These are phyloP conservation scores for Flaveria sonorensis DNA, from an alignment of 129 eudicot genomes.

Conservation along the genomic window DNA sequence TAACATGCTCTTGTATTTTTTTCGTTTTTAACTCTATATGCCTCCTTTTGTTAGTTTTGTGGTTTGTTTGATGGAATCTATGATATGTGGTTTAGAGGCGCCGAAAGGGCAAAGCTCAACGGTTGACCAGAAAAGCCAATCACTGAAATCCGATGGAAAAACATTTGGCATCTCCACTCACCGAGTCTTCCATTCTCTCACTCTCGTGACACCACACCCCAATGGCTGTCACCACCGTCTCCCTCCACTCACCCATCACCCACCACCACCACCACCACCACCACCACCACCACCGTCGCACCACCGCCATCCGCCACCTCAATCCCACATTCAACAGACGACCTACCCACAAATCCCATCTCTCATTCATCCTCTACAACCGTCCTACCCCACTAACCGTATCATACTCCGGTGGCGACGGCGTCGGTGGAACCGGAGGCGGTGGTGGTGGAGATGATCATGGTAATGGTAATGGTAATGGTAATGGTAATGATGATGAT, in stretches of 20 bases:
- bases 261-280: slow-evolving; percentile 32
- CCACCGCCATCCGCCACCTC: not conserved
- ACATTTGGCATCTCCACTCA: slow-evolving; percentile 1
- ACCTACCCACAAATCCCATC: slow-evolving; percentile 24
- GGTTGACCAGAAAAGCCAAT: slow-evolving; percentile 25
- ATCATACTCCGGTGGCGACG: slow-evolving; percentile 38
- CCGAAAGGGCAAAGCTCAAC: slow-evolving; percentile 20
- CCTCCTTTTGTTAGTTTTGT: not conserved
- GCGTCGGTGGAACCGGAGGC: slow-evolving; percentile 40
- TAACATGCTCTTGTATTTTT: no score
- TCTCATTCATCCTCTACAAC: slow-evolving; percentile 23
- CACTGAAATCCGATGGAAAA: not conserved
- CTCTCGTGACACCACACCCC: slow-evolving; percentile 12
- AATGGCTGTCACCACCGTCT: slow-evolving; percentile 37
- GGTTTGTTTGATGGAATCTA: slow-evolving; percentile 11
- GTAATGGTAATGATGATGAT: slow-evolving; percentile 38
- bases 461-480: slow-evolving; percentile 17
- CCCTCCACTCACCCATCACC: slow-evolving; percentile 24
- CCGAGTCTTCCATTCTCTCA: not conserved
- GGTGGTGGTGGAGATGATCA: slow-evolving; percentile 39
- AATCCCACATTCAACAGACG: slow-evolving; percentile 26
- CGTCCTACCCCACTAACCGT: slow-evolving; percentile 33
- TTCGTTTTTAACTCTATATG: no score
- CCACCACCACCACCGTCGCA: slow-evolving; percentile 23
- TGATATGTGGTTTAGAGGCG: slow-evolving; percentile 26